Percentiles rank a stretch among this genome's conserved stretches.
Conservation (phyloP, 202 grass and related monocot species). For the Elaeis oleifera region DNA sequence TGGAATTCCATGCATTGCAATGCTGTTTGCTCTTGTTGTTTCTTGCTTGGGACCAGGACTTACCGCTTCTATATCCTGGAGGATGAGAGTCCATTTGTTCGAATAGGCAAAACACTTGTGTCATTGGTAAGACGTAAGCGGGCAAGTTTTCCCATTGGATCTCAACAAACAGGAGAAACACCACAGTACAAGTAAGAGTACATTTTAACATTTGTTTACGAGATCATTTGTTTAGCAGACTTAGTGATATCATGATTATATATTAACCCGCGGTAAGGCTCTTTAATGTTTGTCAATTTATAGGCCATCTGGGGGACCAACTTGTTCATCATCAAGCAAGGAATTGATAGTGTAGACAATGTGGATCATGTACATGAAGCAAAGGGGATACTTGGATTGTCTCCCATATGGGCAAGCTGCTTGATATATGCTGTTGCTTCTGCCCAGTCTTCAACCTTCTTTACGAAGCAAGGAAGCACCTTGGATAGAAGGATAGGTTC, state of each 20-base stretch:
- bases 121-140: background rate
- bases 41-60: constrained; percentile 31
- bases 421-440: constrained; percentile 41
- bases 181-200: no score
- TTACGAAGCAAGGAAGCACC: constrained; percentile 52
- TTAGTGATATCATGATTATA: no score
- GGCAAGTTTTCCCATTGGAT: background rate
- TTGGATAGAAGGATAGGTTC: constrained; percentile 27
- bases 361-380: constrained; percentile 5
- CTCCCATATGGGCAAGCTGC: constrained; percentile 38
- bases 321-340: background rate
- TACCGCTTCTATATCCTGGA: constrained; percentile 34
- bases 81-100: constrained; percentile 18
- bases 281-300: no score
- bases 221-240: no score
- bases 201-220: no score
- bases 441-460: constrained; percentile 46
- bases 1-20: constrained; percentile 30
- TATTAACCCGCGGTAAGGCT: no score
- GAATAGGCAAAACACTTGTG: constrained; percentile 10
- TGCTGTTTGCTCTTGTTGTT: constrained; percentile 12
- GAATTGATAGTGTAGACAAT: background rate
- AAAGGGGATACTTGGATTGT: constrained; percentile 14
- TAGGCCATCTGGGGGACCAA: no score
- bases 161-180: background rate